Evolutionary conservation across 495 filamentous ascomycete genomes (phyloP).

Genomic region (Penicillium daleae): DNA sequence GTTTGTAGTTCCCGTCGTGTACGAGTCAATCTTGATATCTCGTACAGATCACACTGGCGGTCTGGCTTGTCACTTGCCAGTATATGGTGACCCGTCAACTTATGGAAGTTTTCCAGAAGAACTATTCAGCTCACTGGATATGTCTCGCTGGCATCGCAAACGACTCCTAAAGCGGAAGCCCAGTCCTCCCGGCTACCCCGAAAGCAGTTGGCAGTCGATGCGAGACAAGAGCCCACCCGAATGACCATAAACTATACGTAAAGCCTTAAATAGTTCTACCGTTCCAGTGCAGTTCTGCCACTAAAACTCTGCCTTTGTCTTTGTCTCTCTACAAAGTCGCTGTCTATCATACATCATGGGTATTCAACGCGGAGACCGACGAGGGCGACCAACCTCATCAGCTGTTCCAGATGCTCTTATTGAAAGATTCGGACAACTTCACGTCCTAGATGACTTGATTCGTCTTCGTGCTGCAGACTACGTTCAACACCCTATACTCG

Average conservation of each 20-base stretch:
- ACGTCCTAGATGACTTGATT: conserved; percentile 53
- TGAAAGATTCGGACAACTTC: conserved; percentile 40
- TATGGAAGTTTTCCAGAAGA: background rate
- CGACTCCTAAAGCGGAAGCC: conserved; percentile 16
- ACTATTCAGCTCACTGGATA: background rate
- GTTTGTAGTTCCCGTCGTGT: conserved; percentile 3
- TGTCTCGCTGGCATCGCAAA: background rate
- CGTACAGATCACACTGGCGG: conserved; percentile 11
- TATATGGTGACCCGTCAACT: background rate
- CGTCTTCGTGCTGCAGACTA: conserved; percentile 52
- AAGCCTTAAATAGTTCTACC: background rate
- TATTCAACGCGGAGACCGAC: conserved; percentile 30
- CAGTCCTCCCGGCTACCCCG: conserved; percentile 21
- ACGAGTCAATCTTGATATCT: background rate
- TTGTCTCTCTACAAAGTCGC: background rate
- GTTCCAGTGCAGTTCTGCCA: background rate
- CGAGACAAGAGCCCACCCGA: background rate
- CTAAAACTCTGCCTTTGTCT: background rate
- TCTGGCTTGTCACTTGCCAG: background rate
- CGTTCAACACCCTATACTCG: conserved; percentile 55
- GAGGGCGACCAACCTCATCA: conserved; percentile 14
- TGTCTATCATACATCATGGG: conserved; percentile 27
- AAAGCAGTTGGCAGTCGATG: conserved; percentile 22
- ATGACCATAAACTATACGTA: background rate
- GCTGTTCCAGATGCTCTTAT: conserved; percentile 26